Conservation (phyloP, 352 stramenopile genomes). For the Phytophthora capsici region DNA sequence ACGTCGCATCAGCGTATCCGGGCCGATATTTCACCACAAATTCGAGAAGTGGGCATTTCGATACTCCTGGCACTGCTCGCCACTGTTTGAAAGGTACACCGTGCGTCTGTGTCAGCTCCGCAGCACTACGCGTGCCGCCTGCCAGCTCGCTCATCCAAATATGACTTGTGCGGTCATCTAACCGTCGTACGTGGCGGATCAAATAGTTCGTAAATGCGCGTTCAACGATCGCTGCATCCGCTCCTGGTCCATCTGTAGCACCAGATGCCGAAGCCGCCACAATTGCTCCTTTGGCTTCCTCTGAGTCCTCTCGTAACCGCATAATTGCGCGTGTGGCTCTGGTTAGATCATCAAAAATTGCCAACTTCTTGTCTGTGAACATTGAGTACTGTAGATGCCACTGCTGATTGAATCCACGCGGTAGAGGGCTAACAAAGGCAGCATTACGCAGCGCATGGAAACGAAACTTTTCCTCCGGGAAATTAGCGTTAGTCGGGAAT, state of each 20-base stretch:
- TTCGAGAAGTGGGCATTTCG: slow-evolving; percentile 83
- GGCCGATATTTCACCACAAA: slow-evolving; percentile 79
- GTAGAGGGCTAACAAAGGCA: slow-evolving; percentile 80
- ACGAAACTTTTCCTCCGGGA: slow-evolving; percentile 86
- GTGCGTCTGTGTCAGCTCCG: slow-evolving; percentile 78
- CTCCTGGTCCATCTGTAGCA: slow-evolving; percentile 15
- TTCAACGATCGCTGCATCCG: slow-evolving; percentile 36
- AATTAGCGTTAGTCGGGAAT: slow-evolving; percentile 76
- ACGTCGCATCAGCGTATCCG: slow-evolving; percentile 76
- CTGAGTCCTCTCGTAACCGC: slow-evolving; percentile 27
- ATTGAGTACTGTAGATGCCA: slow-evolving; percentile 88
- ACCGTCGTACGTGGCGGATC: slow-evolving; percentile 79
- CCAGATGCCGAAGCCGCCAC: slow-evolving; percentile 1
- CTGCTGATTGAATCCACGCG: slow-evolving; percentile 77
- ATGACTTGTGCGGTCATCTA: slow-evolving; percentile 83
- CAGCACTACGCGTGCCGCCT: slow-evolving; percentile 60
- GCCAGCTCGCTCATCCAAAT: slow-evolving; percentile 84
- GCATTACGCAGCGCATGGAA: slow-evolving; percentile 72
- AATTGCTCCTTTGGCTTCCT: slow-evolving; percentile 17
- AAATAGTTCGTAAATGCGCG: slow-evolving; percentile 80
- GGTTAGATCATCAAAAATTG: slow-evolving; percentile 74
- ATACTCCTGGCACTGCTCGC: slow-evolving; percentile 72
- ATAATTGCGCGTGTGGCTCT: slow-evolving; percentile 59
- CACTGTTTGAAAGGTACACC: slow-evolving; percentile 88
- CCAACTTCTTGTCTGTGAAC: slow-evolving; percentile 81